These are phyloP conservation scores for Epichloe coenophiala DNA, from an alignment of 2,329 filamentous ascomycete genomes.

Conservation along the genomic window DNA sequence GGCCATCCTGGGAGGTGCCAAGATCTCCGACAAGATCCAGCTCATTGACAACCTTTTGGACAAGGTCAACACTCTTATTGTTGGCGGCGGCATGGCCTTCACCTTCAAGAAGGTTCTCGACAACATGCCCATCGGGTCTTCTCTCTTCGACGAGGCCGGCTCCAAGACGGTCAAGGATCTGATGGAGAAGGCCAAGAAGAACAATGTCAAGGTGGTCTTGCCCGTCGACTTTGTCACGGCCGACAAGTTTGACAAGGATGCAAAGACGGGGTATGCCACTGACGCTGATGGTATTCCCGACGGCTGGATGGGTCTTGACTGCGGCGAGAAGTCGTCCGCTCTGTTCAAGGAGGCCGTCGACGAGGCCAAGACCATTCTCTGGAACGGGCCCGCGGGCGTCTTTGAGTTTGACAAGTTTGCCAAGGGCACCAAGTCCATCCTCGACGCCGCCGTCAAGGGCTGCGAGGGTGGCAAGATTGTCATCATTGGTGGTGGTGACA, in stretches of 20 bases:
- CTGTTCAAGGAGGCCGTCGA: constrained; percentile 79
- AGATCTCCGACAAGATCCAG: constrained; percentile 99
- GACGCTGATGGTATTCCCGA: constrained; percentile 86
- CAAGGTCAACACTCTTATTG: constrained; percentile 93
- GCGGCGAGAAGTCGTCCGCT: constrained; percentile 75
- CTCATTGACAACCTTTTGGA: constrained; percentile 97
- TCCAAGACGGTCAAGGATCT: constrained; percentile 81
- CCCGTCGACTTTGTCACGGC: constrained; percentile 93
- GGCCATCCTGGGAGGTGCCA: constrained; percentile 93
- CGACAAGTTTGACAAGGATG: constrained; percentile 85
- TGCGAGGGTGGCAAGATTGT: constrained; percentile 71
- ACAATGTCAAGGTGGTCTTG: constrained; percentile 89
- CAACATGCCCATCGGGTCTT: constrained; percentile 77
- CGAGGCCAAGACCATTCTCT: constrained; percentile 89
- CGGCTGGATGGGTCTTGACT: constrained; percentile 96
- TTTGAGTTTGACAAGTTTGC: constrained; percentile 97
- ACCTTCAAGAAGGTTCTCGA: constrained; percentile 99
- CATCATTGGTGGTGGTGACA: constrained; percentile 97
- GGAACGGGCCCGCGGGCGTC: constrained; percentile 95
- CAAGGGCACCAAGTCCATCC: constrained; percentile 78
- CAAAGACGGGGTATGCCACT: constrained; percentile 66
- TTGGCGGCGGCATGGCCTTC: constrained; percentile 97
- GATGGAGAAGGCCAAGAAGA: constrained; percentile 89
- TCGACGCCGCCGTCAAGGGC: constrained; percentile 76
- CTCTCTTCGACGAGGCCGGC: constrained; percentile 85